Percentiles rank a stretch among this genome's conserved stretches.
Conservation (phyloP, 1,139 yeast species). For the Suhomyces anneliseae region DNA sequence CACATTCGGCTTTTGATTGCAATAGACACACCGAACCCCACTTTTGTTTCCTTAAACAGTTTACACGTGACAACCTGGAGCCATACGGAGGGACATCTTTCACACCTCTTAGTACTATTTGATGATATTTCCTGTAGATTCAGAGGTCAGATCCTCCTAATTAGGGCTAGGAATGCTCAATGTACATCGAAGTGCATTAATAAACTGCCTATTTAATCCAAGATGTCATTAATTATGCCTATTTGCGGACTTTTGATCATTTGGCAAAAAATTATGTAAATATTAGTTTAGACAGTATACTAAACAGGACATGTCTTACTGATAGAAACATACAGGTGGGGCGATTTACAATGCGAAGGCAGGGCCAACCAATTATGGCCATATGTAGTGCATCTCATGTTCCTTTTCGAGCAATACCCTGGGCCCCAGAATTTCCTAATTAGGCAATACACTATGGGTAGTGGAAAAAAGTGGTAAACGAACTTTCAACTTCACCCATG, state of each 20-base stretch:
- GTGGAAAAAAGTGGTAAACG: neutral
- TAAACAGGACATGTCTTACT: neutral
- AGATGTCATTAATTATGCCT: neutral
- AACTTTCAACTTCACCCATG: neutral
- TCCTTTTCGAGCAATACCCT: constrained; percentile 7
- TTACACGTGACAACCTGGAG: neutral
- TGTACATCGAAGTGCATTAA: neutral
- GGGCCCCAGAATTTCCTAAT: constrained; percentile 6
- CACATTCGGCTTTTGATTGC: neutral
- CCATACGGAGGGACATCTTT: neutral
- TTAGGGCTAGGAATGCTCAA: neutral
- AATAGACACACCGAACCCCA: neutral
- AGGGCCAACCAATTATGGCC: neutral
- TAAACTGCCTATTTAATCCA: neutral
- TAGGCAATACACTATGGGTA: constrained; percentile 5
- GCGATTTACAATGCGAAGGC: neutral
- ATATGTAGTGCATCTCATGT: neutral
- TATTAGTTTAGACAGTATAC: neutral
- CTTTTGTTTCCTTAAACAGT: neutral
- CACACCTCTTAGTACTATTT: too few relatives aligned
- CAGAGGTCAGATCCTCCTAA: neutral
- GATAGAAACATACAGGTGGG: neutral
- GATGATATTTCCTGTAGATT: too few relatives aligned
- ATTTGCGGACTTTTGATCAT: neutral
- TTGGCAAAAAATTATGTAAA: neutral